Conservation (phyloP, 306 rosid genomes). For the Prunus padus region DNA sequence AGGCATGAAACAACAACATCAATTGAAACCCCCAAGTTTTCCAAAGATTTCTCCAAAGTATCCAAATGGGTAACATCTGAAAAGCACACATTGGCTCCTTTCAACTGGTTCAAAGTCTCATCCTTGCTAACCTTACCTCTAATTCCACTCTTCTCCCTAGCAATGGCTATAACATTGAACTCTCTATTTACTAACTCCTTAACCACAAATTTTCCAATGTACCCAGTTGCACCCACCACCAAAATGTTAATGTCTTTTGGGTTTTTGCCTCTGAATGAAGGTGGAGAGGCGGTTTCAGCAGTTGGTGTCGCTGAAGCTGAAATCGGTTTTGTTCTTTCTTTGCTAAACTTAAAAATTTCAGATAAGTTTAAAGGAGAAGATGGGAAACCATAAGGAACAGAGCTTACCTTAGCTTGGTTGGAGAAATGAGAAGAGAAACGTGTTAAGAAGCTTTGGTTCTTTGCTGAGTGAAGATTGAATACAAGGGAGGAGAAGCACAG, state of each 20-base stretch:
- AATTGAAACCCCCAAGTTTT: constrained; percentile 44
- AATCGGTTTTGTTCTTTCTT: constrained; percentile 42
- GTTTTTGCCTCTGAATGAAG: constrained; percentile 56
- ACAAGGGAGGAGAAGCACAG: constrained; percentile 52
- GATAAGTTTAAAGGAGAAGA: constrained; percentile 29
- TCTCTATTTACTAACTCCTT: constrained; percentile 79
- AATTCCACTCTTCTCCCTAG: constrained; percentile 89
- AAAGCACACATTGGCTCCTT: constrained; percentile 76
- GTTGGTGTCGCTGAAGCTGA: constrained; percentile 45
- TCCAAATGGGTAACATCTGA: constrained; percentile 80
- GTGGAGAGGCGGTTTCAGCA: constrained; percentile 37
- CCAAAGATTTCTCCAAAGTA: constrained; percentile 52
- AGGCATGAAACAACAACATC: constrained; percentile 95
- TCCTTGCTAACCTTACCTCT: constrained; percentile 59
- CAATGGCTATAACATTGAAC: constrained; percentile 67
- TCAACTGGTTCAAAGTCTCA: constrained; percentile 53
- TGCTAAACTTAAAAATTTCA: constrained; percentile 33
- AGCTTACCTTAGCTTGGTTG: constrained; percentile 48
- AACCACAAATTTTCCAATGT: constrained; percentile 88
- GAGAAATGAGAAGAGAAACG: constrained; percentile 51
- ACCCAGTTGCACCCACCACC: constrained; percentile 95
- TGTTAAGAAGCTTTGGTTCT: constrained; percentile 36
- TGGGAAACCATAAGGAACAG: constrained; percentile 36
- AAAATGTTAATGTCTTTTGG: constrained; percentile 73
- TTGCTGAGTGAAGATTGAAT: constrained; percentile 51